Evolutionary conservation across 352 stramenopile genomes (phyloP), one percentile per base, ranked within the genome.

Genomic region (Globisporangium carolinianum): DNA sequence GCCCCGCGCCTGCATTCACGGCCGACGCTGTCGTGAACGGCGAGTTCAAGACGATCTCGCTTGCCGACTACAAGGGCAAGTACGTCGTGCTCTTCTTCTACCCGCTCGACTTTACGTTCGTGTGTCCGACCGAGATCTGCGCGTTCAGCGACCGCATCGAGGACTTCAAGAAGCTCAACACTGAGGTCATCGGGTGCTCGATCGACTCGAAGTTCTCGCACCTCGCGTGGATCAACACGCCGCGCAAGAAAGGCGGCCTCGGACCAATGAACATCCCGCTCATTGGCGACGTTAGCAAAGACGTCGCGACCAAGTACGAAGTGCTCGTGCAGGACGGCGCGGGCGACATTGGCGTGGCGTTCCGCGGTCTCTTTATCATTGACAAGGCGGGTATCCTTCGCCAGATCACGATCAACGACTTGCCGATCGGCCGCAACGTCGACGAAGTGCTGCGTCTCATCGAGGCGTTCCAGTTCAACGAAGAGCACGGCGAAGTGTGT

Each of bases 31-130:
- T 95, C 18, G 71, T 96, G 15, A 58, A 94, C 63, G 83, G 80
- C 43, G 73, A 91, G 61, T 95, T 96, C 70, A 86, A 87, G 73
- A 79, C 71, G 41, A 57, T 97, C 39, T 90, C 71, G 59, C 71
- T 97, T 9, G 72, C 69, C 14, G 83, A 97, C 62, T 97, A 94
- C 76, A 81, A 79, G 51, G 87, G 87, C 58, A 86, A 97, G 65
- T 97, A 91, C 61, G 75, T 96, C 38, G 87, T 96, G 55, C 80
- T 97, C 17, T 95, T 97, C 83, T 97, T 96, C 68, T 97, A 95
- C 72, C 88, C 89, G 52, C 71, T 94, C 59, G 88, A 96, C 72
- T 96, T 95, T 66, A 97, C 88, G 37, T 97, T 97, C 58, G 89
- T 97, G 60, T 95, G 85, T 65, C 87, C 86, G 47, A 97, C 89